These are phyloP conservation scores for Serendipita sp. DNA, from an alignment of 768 basidiomycete species.

Conservation along the genomic window DNA sequence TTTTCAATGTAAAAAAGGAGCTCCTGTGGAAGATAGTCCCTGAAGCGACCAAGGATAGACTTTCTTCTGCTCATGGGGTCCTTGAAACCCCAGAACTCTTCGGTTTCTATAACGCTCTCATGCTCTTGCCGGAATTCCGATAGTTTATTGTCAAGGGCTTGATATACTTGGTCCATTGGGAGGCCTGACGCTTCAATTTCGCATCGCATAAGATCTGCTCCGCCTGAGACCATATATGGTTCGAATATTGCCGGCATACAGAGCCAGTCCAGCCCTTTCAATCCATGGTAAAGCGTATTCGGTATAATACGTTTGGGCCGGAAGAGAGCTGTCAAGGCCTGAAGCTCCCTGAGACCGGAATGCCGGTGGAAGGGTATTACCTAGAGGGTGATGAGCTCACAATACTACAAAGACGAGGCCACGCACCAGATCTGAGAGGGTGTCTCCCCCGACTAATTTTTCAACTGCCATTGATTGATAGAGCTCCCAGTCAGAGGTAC, in stretches of 20 bases:
- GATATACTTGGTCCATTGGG: too few species aligned
- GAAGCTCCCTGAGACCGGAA: constrained; percentile 74
- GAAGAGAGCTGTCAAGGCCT: constrained; percentile 65
- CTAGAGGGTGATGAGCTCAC: constrained; percentile 23
- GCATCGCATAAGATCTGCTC: constrained; percentile 13
- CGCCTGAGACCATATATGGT: constrained; percentile 30
- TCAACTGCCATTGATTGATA: constrained; percentile 28
- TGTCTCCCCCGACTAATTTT: constrained; percentile 28
- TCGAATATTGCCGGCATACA: constrained; percentile 54
- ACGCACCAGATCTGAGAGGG: constrained; percentile 45
- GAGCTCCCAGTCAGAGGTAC: constrained; percentile 37
- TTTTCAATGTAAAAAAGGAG: background rate
- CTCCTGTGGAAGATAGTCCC: background rate
- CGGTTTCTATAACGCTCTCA: background rate
- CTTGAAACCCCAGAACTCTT: background rate
- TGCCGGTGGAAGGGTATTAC: constrained; percentile 75
- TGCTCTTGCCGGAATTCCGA: background rate
- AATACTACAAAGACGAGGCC: background rate
- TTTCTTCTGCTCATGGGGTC: background rate
- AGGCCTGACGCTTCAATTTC: constrained; percentile 12
- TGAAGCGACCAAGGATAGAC: background rate
- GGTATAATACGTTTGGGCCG: constrained; percentile 61
- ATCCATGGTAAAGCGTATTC: constrained; percentile 46
- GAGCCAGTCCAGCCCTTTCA: constrained; percentile 50
- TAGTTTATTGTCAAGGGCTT: background rate